Evolutionary conservation across 2,329 filamentous ascomycete species (phyloP), one percentile per base, ranked within the genome.

Genomic region (Trichoderma arundinaceum): DNA sequence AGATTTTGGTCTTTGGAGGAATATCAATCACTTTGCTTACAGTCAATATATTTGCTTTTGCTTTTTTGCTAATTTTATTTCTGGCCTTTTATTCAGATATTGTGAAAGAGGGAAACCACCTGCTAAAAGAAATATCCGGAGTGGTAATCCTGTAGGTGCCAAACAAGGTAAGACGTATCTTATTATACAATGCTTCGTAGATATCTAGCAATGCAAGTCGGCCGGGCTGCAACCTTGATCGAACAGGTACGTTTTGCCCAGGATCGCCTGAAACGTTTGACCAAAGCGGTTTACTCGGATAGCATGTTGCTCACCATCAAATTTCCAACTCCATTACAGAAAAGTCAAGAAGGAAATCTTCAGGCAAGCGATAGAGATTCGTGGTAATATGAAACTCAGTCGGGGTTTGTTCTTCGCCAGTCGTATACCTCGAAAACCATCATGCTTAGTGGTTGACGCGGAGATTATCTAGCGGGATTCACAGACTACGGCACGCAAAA

Each of bases 351-450:
- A 76, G 86, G 86, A 87, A 89, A 88, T 94, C 91, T 94, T 92
- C 90, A 88, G 89, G 89, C 83, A 83, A 93, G 90, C 84, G 79
- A 79, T 77, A 75, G 78, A 79, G 79, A 82, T 72, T 78, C 75
- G 80, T 86, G 81, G 85, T 78, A 82, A 48, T 77, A 74, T 77
- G 74, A 72, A 72, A 76, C 77, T 73, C 74, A 75, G 75, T 78
- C 78, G 60, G 72, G 76, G 74, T 80, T 95, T 84, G 73, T 79
- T 97, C 84, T 97, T 84, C 91, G 92, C 92, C 87, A 94, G 86
- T 88, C 88, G 91, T 96, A 88, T 97, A 97, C 90, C 92, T 92
- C 88, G 87, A 87, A 85, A 90, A 88, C 89, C 91, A 92, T 90
- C 75, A 83, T 79, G 73, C 74, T 80, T 72, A 74, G 81, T 84